Base-by-base conservation (phyloP, 2,329 filamentous ascomycete genomes). In the Sporothrix brasiliensis region DNA sequence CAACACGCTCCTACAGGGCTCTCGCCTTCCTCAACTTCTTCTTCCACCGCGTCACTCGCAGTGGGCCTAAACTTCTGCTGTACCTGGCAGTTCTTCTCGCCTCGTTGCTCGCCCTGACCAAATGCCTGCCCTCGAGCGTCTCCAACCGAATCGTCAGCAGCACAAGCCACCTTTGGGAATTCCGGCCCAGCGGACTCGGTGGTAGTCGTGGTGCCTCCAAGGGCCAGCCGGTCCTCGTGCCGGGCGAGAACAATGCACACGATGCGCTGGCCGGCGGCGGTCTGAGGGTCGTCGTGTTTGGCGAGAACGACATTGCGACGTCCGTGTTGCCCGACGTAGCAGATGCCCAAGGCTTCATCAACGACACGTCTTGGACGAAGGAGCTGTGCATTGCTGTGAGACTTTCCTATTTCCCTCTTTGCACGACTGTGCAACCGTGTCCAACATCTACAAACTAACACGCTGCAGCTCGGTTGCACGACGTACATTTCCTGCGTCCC, bases 251-350 rank as follows among this genome's bases (percentile, higher is more conserved):
- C 71, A 69, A 73, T 6, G 72, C 63, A 1, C 60, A 71, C 49
- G 73, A 73, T 7, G 71, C 50, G 0, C 71, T 71, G 27, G 70
- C 66, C 21, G 70, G 71, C 1, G 78, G 78, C 7, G 78, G 81
- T 2, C 71, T 86, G 71, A 81, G 85, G 68, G 78, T 87, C 9
- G 83, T 87, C 10, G 83, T 84, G 6, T 87, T 87, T 74, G 85
- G 85, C 4, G 84, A 85, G 70, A 77, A 84, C n/a, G 80, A 82
- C 70, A 75, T 81, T 54, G 81, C 82, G 14, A 83, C 82, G 14
- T 70, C 71, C 4, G 24, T 66, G 24, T 5, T 30, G 44, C 50
- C 49, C 2, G 65, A 68, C 27, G 7, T 39, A 30, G 66, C 52
- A 34, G 52, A 30, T 11, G 13, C 24, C 24, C 41, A 2, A 6